These are phyloP conservation scores for Leucosporidium creatinivorum DNA, from an alignment of 768 basidiomycete genomes.

Conservation along the genomic window DNA sequence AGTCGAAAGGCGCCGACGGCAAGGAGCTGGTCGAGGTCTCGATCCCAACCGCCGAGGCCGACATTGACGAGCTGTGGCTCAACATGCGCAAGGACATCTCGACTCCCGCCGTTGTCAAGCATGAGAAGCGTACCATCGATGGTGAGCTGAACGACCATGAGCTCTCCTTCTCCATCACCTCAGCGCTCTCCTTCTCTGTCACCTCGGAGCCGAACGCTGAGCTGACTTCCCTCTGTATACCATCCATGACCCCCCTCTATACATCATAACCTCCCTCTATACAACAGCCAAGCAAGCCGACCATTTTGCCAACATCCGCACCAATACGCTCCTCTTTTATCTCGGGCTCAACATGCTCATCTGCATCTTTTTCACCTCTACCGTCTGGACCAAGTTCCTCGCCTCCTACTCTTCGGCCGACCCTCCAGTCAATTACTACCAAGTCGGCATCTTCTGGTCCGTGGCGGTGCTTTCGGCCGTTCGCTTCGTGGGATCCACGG, in stretches of 20 bases:
- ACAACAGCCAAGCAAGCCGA: conserved; percentile 70
- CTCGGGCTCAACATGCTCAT: conserved; percentile 71
- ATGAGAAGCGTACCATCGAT: conserved; percentile 73
- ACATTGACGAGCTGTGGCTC: conserved; percentile 78
- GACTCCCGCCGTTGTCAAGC: conserved; percentile 60
- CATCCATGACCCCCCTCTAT: too few species aligned
- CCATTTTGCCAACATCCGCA: conserved; percentile 66
- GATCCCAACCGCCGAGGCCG: conserved; percentile 65
- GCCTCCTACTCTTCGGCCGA: not conserved
- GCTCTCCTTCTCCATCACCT: too few species aligned
- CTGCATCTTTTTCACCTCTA: conserved; percentile 45
- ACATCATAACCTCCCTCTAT: too few species aligned
- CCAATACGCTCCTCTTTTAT: conserved; percentile 51
- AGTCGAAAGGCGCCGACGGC: conserved; percentile 73
- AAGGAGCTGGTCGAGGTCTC: conserved; percentile 83
- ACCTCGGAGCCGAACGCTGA: too few species aligned
- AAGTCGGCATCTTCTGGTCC: conserved; percentile 68
- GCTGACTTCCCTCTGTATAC: too few species aligned
- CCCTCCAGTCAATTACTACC: conserved; percentile 46
- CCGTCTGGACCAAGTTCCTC: conserved; percentile 23
- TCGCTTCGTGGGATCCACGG: conserved; percentile 57
- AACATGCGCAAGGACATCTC: conserved; percentile 66
- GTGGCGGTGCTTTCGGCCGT: conserved; percentile 70
- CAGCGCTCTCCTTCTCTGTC: too few species aligned
- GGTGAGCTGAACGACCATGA: too few species aligned